A percentile compares a stretch with the other conserved stretches of the same genome.
These are phyloP conservation scores for Cajanus cajan DNA, from an alignment of 306 rosid genomes.

Conservation along the genomic window DNA sequence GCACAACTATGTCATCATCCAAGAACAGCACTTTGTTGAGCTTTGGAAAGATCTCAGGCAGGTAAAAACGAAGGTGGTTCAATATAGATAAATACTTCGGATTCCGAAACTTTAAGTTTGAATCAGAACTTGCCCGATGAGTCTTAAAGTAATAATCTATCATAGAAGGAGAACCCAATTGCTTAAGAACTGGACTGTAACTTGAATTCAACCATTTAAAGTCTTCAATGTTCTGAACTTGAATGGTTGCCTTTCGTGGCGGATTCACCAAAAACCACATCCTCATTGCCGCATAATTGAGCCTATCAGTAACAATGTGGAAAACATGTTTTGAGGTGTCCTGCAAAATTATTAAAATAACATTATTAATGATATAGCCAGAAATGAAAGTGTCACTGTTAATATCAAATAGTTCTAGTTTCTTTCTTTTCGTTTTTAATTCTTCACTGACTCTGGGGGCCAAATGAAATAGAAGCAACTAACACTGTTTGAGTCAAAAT, in stretches of 20 bases:
- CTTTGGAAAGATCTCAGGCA: slow-evolving; percentile 89
- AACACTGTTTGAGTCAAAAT: neutral
- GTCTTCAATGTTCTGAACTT: slow-evolving; percentile 87
- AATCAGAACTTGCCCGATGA: slow-evolving; percentile 72
- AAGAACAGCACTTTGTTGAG: slow-evolving; percentile 84
- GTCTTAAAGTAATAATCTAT: slow-evolving; percentile 84
- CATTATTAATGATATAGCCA: slow-evolving; percentile 23
- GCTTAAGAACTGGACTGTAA: slow-evolving; percentile 93
- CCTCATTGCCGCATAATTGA: slow-evolving; percentile 96
- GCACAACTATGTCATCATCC: slow-evolving; percentile 94
- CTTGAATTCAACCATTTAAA: slow-evolving; percentile 93
- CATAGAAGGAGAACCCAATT: slow-evolving; percentile 83
- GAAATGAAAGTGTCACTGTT: slow-evolving; percentile 1
- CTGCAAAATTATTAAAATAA: slow-evolving; percentile 50
- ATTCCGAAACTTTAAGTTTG: slow-evolving; percentile 83
- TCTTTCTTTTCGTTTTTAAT: neutral
- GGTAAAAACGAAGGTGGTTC: slow-evolving; percentile 94
- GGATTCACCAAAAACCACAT: slow-evolving; percentile 95
- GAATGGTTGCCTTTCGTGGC: slow-evolving; percentile 69
- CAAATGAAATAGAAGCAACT: slow-evolving; percentile 15
- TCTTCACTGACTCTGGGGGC: neutral
- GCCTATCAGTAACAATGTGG: slow-evolving; percentile 91
- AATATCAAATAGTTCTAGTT: neutral
- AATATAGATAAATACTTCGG: slow-evolving; percentile 92
- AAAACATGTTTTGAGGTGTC: slow-evolving; percentile 77